phyloP scores from a whole-genome alignment of 2,329 filamentous ascomycete species.

The Bipolaris zeicola region DNA sequence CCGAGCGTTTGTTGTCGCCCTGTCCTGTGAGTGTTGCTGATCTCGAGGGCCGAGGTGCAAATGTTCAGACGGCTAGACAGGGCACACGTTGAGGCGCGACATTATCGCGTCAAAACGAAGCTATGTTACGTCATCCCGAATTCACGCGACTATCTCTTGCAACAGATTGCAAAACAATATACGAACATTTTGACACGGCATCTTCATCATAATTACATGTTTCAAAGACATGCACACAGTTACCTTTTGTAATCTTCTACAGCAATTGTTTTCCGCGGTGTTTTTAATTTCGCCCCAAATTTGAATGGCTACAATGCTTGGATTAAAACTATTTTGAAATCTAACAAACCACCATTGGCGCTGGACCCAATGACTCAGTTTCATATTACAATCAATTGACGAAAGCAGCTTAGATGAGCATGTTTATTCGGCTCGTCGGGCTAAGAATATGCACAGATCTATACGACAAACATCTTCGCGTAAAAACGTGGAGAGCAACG shows the following conservation, averaged over 20 bases:
- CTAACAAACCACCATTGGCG: no score
- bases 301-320: no score
- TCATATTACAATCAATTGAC: background rate
- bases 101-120: conserved; percentile 11
- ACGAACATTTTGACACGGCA: background rate
- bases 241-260: no score
- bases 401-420: background rate
- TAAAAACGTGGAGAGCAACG: background rate
- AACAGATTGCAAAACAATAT: background rate
- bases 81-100: background rate
- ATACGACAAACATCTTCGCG: background rate
- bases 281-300: no score
- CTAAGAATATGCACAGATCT: background rate
- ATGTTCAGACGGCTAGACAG: background rate
- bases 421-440: no score
- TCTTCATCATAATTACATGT: background rate
- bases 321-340: no score
- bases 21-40: background rate
- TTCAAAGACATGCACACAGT: background rate
- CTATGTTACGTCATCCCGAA: conserved; percentile 9
- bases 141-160: background rate
- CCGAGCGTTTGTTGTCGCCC: background rate
- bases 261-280: no score
- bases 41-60: background rate
- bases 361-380: no score